These are phyloP conservation scores for Penicillium lividum DNA, from an alignment of 495 filamentous ascomycete genomes.

Conservation along the genomic window DNA sequence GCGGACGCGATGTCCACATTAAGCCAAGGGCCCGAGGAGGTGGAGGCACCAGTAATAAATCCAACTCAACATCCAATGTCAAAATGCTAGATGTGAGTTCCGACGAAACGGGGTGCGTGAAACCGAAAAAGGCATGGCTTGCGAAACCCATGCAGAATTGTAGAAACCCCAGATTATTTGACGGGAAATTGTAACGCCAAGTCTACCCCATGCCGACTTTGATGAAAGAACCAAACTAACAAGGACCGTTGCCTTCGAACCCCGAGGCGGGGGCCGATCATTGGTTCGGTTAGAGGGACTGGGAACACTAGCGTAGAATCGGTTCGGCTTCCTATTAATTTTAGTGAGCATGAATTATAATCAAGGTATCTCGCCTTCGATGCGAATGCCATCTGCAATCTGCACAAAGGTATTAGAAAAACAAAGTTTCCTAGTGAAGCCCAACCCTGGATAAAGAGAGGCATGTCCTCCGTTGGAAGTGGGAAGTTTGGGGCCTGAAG, in stretches of 20 bases:
- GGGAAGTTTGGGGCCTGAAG: constrained; percentile 8
- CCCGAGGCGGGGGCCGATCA: constrained; percentile 4
- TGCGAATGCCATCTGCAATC: background rate
- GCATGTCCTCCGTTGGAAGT: background rate
- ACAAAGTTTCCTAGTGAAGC: background rate
- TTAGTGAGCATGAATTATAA: background rate
- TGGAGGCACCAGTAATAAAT: constrained; percentile 7
- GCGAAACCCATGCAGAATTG: background rate
- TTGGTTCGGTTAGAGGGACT: constrained; percentile 22
- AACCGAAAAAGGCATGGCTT: background rate
- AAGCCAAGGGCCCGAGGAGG: constrained; percentile 24
- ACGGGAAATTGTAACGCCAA: background rate
- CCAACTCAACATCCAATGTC: constrained; percentile 4
- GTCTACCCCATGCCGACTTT: background rate
- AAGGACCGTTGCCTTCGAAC: constrained; percentile 6
- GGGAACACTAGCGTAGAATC: constrained; percentile 2
- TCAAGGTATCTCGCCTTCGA: background rate
- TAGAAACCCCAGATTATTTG: background rate
- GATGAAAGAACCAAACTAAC: constrained; percentile 2
- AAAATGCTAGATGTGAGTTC: constrained; percentile 4
- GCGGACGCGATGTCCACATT: constrained; percentile 23
- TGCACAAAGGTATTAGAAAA: background rate
- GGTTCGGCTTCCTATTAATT: background rate
- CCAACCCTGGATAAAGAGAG: background rate
- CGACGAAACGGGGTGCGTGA: background rate